Evolutionary conservation across 495 filamentous ascomycete species (phyloP).

Genomic region (Parathielavia appendiculata): DNA sequence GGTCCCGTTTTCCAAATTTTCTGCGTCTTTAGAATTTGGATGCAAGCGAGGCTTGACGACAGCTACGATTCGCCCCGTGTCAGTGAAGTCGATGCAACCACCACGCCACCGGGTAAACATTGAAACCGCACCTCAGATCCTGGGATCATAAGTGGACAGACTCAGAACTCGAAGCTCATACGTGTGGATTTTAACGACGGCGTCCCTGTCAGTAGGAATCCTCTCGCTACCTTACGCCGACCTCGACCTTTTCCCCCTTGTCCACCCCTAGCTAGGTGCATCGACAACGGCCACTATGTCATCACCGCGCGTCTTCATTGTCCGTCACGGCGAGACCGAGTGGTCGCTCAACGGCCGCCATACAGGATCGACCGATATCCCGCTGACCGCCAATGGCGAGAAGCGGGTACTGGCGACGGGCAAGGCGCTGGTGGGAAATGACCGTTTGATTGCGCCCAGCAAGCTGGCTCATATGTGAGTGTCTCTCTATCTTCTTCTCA

Average conservation of each 20-base stretch:
- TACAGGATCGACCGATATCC: slow-evolving; percentile 80
- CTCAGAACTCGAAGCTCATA: no score
- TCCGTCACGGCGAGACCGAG: slow-evolving; percentile 92
- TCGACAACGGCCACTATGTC: slow-evolving; percentile 27
- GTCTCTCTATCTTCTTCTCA: neutral
- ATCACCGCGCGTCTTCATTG: slow-evolving; percentile 81
- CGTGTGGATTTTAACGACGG: no score
- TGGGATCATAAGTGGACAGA: no score
- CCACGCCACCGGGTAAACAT: no score
- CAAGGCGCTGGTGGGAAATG: slow-evolving; percentile 73
- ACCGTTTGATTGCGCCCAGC: slow-evolving; percentile 78
- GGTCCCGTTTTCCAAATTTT: neutral
- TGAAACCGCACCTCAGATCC: no score
- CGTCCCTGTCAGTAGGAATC: no score
- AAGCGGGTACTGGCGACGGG: slow-evolving; percentile 77
- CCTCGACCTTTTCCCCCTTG: neutral
- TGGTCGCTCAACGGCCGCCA: slow-evolving; percentile 94
- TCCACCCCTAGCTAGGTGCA: neutral
- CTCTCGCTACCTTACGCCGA: no score
- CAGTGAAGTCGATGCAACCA: no score
- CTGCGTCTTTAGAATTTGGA: no score
- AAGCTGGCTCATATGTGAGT: slow-evolving; percentile 70
- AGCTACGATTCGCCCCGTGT: no score
- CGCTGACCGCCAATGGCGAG: slow-evolving; percentile 82
- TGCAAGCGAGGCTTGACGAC: no score